Base-by-base conservation (phyloP, 129 eudicot species). In the Silybum marianum region DNA sequence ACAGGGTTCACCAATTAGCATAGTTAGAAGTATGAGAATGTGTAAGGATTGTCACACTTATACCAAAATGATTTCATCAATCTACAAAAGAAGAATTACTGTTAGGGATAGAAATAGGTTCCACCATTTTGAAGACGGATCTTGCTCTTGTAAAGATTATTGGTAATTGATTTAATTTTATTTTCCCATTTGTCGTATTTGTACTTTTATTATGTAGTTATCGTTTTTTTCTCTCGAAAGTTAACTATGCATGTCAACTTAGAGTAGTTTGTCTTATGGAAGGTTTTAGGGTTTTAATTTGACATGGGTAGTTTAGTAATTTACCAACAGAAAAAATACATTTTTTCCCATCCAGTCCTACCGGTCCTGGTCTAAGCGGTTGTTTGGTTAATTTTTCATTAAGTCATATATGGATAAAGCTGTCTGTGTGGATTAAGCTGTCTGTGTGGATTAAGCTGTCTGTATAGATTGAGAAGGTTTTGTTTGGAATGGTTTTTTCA, bases 1-100 rank as follows among this genome's bases (percentile, higher is more conserved):
- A 63, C 40, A 85, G 38, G 85, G 79, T 62, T 84, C 88, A 70
- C 80, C 84, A 2, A 76, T 94, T 60, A 90, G 92, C 73, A 89
- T 94, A 84, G 97, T 90, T 71, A 94, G 97, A 79, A 94, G 87
- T 86, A 81, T 89, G 84, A 89, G 91, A 78, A 92, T 90, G 97
- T 94, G 98, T 66, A 84, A 85, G 72, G 98, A 94, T 82, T 90
- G 97, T 89, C 98, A 94, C 78, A 78, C 87, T 32, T 94, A 86
- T 84, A 89, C 97, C 8, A 95, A 95, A 80, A 51, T 92, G 40
- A 89, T 95, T 51, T 92, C 98, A 9, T 83, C 54, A 51, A 85
- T 95, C 71, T 95, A 86, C 66, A 89, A 88, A 83, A 76, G 97
- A 75, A 85, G 80, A 23, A 90, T 95, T 74, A 46, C 54, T 65